These are phyloP conservation scores for Henckelia pumila DNA, from an alignment of 257 asterid genomes.

Conservation along the genomic window DNA sequence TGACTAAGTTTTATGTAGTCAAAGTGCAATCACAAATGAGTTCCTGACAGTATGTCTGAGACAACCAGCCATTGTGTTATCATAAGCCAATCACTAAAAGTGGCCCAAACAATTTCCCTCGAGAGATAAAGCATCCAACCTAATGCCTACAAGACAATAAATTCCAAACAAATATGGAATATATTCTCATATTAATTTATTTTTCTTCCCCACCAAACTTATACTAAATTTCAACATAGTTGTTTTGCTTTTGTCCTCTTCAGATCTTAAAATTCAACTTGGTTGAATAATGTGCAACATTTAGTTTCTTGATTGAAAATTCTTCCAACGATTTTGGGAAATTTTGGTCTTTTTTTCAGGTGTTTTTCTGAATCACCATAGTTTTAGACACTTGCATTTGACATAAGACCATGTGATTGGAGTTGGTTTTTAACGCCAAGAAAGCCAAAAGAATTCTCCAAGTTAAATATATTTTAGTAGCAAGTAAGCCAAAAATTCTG, in stretches of 20 bases:
- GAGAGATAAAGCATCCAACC: not conserved
- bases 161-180: not conserved
- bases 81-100: not conserved
- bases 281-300: slow-evolving; percentile 11
- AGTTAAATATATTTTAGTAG: not conserved
- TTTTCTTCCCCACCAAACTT: not conserved
- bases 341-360: not conserved
- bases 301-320: not conserved
- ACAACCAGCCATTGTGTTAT: not conserved
- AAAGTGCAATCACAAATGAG: not conserved
- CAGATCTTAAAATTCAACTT: slow-evolving; percentile 14
- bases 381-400: too few relatives aligned
- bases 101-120: not conserved
- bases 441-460: not conserved
- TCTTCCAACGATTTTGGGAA: slow-evolving; percentile 3
- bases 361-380: not conserved
- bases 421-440: not conserved
- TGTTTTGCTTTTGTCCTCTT: slow-evolving; percentile 10
- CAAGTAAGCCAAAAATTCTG: not conserved
- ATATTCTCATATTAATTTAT: not conserved
- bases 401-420: not conserved
- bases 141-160: not conserved
- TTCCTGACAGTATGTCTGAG: not conserved
- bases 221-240: not conserved
- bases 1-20: not conserved